Evolutionary conservation across 805 yeast genomes (phyloP).

Genomic region (Starmerella kuoi): DNA sequence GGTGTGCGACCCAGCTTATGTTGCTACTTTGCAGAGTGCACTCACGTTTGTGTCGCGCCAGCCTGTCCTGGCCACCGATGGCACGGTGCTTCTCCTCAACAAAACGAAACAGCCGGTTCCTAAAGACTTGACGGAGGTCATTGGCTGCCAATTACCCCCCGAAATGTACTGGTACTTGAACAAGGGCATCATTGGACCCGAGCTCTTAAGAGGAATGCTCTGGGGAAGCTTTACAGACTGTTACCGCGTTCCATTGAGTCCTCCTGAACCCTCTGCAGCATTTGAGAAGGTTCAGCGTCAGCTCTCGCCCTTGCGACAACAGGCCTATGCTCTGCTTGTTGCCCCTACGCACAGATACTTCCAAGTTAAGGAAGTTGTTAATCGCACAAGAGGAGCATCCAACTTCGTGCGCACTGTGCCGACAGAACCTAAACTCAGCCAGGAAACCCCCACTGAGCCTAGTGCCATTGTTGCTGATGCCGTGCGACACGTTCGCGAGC

Average conservation of each 20-base stretch:
- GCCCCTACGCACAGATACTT: conserved; percentile 70
- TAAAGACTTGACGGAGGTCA: conserved; percentile 64
- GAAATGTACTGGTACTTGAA: conserved; percentile 75
- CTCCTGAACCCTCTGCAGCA: conserved; percentile 6
- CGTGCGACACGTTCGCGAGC: conserved; percentile 5
- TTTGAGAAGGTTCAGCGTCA: conserved; percentile 39
- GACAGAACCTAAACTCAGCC: conserved; percentile 3
- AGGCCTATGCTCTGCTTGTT: conserved; percentile 55
- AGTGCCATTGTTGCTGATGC: conserved; percentile 13
- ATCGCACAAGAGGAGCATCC: conserved; percentile 14
- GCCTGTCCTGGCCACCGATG: conserved; percentile 61
- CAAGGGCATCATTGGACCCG: conserved; percentile 56
- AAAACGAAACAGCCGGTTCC: conserved; percentile 45
- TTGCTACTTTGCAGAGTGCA: conserved; percentile 52
- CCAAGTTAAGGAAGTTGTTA: conserved; percentile 54
- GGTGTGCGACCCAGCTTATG: conserved; percentile 25
- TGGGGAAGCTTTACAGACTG: conserved; percentile 47
- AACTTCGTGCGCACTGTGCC: conserved; percentile 8
- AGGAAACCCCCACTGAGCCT: neutral
- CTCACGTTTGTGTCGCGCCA: conserved; percentile 53
- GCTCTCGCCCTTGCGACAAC: conserved; percentile 40
- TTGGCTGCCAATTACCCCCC: conserved; percentile 76
- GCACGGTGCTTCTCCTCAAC: conserved; percentile 49
- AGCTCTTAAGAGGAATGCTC: conserved; percentile 52
- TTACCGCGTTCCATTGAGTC: conserved; percentile 28